Percentiles rank a stretch among this genome's conserved stretches.
These are phyloP conservation scores for Calocera cornea DNA, from an alignment of 768 basidiomycete species.

Conservation along the genomic window DNA sequence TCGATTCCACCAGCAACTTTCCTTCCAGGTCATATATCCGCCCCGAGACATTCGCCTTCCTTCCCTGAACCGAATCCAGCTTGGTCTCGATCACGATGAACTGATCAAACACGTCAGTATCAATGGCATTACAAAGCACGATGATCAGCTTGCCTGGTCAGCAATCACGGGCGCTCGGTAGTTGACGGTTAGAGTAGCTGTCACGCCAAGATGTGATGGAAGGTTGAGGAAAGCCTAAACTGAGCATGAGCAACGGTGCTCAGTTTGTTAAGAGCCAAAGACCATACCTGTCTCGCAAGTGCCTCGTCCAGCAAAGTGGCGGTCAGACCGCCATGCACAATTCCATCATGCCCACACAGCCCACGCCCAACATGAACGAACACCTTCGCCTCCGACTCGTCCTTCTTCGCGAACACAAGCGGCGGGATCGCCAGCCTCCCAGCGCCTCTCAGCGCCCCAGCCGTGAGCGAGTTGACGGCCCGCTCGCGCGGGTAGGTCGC, in stretches of 20 bases:
- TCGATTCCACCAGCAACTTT: constrained; percentile 65
- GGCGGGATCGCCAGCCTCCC: constrained; percentile 73
- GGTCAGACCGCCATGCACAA: constrained; percentile 83
- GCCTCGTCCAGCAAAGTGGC: constrained; percentile 84
- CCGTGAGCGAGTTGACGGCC: constrained; percentile 69
- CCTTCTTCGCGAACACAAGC: constrained; percentile 54
- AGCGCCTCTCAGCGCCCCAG: constrained; percentile 75
- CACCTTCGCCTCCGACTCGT: constrained; percentile 59
- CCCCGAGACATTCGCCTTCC: constrained; percentile 61
- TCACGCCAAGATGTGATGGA: constrained; percentile 83
- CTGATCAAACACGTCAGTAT: constrained; percentile 28
- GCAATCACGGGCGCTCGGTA: constrained; percentile 83
- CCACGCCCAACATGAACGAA: constrained; percentile 75
- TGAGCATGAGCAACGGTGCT: background rate
- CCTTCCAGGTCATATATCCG: constrained; percentile 72
- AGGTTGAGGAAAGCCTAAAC: constrained; percentile 68
- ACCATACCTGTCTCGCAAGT: constrained; percentile 56
- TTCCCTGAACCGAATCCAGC: constrained; percentile 53
- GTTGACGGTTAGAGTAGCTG: constrained; percentile 65
- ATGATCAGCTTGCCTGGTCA: constrained; percentile 47
- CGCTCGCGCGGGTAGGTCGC: constrained; percentile 51
- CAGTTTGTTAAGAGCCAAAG: background rate
- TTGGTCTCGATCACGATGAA: constrained; percentile 70
- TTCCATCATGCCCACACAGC: constrained; percentile 81
- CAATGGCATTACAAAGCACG: constrained; percentile 6